Conservation (phyloP, 164 flowering plant species). For the Euptelea pleiosperma region DNA sequence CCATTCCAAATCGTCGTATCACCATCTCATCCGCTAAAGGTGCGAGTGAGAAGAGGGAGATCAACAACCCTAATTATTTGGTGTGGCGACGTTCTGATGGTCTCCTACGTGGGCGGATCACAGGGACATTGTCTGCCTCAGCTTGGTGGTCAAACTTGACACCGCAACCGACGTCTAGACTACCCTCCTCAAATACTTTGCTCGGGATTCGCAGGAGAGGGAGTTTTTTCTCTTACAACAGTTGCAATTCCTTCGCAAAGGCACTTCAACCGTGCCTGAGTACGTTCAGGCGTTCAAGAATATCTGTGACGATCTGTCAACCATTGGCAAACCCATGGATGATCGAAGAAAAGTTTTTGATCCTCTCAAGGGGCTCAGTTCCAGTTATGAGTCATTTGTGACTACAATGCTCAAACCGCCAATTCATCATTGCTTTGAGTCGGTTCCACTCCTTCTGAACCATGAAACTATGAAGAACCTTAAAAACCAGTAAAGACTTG, state of each 20-base stretch:
- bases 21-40: neutral
- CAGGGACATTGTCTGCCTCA: neutral
- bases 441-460: neutral
- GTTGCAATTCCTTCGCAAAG: neutral
- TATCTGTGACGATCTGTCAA: slow-evolving; percentile 1
- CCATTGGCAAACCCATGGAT: slow-evolving; percentile 2
- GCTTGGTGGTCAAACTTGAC: slow-evolving; percentile 1
- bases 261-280: neutral
- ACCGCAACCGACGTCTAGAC: neutral
- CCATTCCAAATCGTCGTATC: neutral
- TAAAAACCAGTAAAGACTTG: neutral
- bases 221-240: neutral
- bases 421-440: neutral
- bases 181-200: slow-evolving; percentile 6
- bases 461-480: slow-evolving; percentile 1
- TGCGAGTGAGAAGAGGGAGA: neutral
- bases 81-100: neutral
- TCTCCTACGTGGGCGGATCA: slow-evolving; percentile 5
- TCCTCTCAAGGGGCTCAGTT: neutral
- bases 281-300: neutral
- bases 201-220: neutral
- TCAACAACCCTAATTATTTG: neutral
- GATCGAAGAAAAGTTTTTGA: neutral
- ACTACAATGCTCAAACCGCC: slow-evolving; percentile 2
- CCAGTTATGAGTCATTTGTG: slow-evolving; percentile 3